Base-by-base conservation (phyloP, 768 basidiomycete genomes). In the Boletus pseudopeckii region DNA sequence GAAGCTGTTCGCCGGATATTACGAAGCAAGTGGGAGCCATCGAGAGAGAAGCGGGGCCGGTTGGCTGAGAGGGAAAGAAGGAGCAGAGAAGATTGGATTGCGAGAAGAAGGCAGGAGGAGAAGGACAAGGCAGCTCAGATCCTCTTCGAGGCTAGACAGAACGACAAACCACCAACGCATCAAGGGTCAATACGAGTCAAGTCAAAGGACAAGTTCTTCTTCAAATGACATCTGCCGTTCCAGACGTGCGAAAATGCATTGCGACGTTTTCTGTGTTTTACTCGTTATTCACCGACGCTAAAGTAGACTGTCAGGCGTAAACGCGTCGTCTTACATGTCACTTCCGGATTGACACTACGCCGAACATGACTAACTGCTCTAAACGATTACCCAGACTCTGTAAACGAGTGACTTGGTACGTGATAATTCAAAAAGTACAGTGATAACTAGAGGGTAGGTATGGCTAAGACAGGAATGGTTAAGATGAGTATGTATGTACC, bases 1-100 rank as follows among this genome's bases (percentile, higher is more conserved):
- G 92, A 94, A 73, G 89, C 86, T 10, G 85, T 92, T 36, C 74
- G 86, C 55, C 74, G 92, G 62, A 90, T 94, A 52, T 68, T 93
- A 63, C 85, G 82, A 72, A 88, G 86, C 69, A 82, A 75, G 57
- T 92, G 86, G 83, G 74, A 78, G 65, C 85, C 87, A 24, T 72
- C 77, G 47, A 71, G 67, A 59, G 83, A 82, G 71, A 75, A 77
- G 71, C 75, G 76, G 59, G 70, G 73, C 24, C 73, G 72, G 59
- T 58, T 83, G 56, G 76, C 75, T 52, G 76, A 77, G 62, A 74
- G 74, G 59, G 83, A 85, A 70, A 75, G 80, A 60, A 64, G 70
- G 62, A 62, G 64, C 50, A 76, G 74, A 62, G 71, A 71, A 57
- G 74, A 74, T 46, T 68, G 70, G 54, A 68, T 74, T 45, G 58